These are phyloP conservation scores for Pseudomonodictys pantanalensis DNA, from an alignment of 495 filamentous ascomycete species.

Conservation along the genomic window DNA sequence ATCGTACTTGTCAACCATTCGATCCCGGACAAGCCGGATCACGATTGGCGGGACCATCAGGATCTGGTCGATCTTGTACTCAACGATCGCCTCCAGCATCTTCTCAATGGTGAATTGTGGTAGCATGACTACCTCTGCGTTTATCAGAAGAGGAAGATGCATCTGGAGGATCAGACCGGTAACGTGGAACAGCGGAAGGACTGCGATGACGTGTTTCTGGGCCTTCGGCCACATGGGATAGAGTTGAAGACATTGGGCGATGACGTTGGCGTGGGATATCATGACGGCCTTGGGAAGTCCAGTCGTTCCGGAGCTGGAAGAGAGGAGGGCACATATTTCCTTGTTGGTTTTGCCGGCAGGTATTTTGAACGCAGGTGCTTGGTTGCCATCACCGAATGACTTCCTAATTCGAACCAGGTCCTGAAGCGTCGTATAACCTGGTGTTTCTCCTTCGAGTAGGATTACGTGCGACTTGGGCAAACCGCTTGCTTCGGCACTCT, in stretches of 20 bases:
- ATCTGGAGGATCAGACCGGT: slow-evolving; percentile 60
- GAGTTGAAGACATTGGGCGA: slow-evolving; percentile 59
- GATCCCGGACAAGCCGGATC: slow-evolving; percentile 63
- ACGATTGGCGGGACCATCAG: slow-evolving; percentile 64
- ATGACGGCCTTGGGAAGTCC: slow-evolving; percentile 56
- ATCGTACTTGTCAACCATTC: slow-evolving; percentile 60
- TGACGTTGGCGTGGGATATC: slow-evolving; percentile 63
- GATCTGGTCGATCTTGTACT: slow-evolving; percentile 55
- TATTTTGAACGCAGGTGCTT: slow-evolving; percentile 46
- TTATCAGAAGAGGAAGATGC: slow-evolving; percentile 48
- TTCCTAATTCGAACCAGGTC: slow-evolving; percentile 50
- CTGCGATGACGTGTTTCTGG: slow-evolving; percentile 51
- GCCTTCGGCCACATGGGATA: slow-evolving; percentile 47
- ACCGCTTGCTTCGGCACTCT: slow-evolving; percentile 53
- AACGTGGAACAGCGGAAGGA: slow-evolving; percentile 61
- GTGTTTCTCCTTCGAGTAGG: slow-evolving; percentile 52
- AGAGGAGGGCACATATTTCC: slow-evolving; percentile 53
- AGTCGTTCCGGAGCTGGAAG: slow-evolving; percentile 49
- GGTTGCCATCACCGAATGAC: slow-evolving; percentile 38
- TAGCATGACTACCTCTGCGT: slow-evolving; percentile 39
- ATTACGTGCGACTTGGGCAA: slow-evolving; percentile 52
- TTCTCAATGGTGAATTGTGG: slow-evolving; percentile 55
- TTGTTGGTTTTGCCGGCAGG: slow-evolving; percentile 51
- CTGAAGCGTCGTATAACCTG: slow-evolving; percentile 50
- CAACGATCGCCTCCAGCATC: slow-evolving; percentile 51